Percentiles rank a stretch among this genome's conserved stretches.
Evolutionary conservation across 768 basidiomycete genomes (phyloP).

Genomic region (Leccinum truebloodii): DNA sequence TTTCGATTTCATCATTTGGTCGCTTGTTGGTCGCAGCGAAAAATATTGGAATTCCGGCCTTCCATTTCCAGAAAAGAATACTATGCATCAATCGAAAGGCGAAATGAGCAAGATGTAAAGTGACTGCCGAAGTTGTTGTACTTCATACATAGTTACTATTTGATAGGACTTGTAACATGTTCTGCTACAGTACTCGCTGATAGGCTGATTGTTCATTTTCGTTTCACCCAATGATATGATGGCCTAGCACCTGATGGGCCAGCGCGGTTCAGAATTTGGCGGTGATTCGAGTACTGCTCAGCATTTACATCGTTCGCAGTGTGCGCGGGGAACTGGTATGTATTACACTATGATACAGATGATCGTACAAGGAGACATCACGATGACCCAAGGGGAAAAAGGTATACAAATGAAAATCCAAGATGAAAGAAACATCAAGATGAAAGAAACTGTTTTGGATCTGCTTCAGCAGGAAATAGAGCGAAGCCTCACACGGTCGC

Average conservation of each 20-base stretch:
- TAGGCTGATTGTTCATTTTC: neutral
- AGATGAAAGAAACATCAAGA: neutral
- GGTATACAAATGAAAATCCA: neutral
- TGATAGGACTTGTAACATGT: neutral
- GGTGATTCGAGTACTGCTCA: neutral
- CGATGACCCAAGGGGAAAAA: neutral
- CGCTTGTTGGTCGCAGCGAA: no score
- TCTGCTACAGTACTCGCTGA: neutral
- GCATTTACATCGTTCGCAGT: neutral
- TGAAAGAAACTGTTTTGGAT: neutral
- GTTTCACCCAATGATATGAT: neutral
- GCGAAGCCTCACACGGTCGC: conserved; percentile 14
- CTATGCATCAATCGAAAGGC: no score
- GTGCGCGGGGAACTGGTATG: neutral
- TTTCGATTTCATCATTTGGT: neutral
- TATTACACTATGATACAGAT: neutral
- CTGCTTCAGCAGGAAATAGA: neutral
- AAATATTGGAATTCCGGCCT: neutral
- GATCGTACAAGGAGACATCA: neutral
- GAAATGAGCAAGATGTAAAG: no score
- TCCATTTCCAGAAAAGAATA: no score
- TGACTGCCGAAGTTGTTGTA: no score
- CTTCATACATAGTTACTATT: no score
- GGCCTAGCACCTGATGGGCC: neutral
- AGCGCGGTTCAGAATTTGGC: neutral